Evolutionary conservation across 352 stramenopile species (phyloP).

Genomic region (Globisporangium paroecandrum): DNA sequence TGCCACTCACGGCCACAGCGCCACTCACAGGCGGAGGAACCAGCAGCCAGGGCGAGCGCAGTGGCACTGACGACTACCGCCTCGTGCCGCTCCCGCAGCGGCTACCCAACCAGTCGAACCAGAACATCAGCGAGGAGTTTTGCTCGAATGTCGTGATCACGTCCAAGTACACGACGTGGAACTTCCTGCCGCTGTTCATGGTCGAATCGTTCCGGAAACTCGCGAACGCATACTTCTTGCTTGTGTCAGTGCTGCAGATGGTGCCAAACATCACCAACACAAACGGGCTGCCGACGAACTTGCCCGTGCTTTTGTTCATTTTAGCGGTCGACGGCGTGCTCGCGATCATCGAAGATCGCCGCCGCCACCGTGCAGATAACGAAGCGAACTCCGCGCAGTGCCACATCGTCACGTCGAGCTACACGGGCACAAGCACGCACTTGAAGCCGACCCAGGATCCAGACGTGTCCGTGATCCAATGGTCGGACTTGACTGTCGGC

Average conservation of each 20-base stretch:
- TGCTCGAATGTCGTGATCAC: constrained; percentile 89
- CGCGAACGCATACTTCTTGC: constrained; percentile 92
- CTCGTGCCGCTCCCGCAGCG: constrained; percentile 46
- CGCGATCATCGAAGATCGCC: constrained; percentile 80
- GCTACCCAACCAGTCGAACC: constrained; percentile 17
- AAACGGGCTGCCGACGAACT: constrained; percentile 66
- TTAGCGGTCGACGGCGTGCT: constrained; percentile 86
- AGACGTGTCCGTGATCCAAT: constrained; percentile 55
- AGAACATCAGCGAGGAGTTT: constrained; percentile 27
- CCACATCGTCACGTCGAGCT: constrained; percentile 51
- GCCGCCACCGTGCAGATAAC: constrained; percentile 74
- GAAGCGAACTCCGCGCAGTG: constrained; percentile 77
- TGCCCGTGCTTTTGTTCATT: constrained; percentile 87
- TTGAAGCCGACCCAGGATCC: constrained; percentile 33
- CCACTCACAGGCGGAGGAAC: constrained; percentile 1
- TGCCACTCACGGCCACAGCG: constrained; percentile 8
- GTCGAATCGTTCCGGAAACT: constrained; percentile 83
- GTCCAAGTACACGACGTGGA: constrained; percentile 89
- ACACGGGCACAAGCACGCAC: constrained; percentile 30
- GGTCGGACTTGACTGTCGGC: constrained; percentile 76
- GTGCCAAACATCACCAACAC: constrained; percentile 86
- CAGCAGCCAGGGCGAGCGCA: constrained; percentile 3
- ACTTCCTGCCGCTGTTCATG: constrained; percentile 88
- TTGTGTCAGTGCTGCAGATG: constrained; percentile 84
- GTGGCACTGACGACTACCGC: constrained; percentile 41